Evolutionary conservation across 1,284 basidiomycete species (phyloP).

Genomic region (Phellopilus nigrolimitatus): DNA sequence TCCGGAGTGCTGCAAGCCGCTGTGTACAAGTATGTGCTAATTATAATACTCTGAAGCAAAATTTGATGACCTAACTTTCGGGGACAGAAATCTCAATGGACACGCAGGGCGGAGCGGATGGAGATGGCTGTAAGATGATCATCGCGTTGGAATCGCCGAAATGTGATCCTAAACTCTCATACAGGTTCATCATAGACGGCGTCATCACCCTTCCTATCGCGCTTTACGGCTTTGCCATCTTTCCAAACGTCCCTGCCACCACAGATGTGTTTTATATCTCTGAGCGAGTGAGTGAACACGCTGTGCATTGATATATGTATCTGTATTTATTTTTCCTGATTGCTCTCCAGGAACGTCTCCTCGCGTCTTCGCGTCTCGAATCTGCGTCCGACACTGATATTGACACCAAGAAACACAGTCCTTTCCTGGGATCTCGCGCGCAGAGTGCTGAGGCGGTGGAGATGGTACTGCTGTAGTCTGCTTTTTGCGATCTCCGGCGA

Average conservation of each 20-base stretch:
- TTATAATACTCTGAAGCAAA: neutral
- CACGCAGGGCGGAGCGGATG: slow-evolving; percentile 56
- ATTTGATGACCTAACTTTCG: slow-evolving; percentile 7
- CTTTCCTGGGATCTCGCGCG: slow-evolving; percentile 47
- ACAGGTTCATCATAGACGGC: slow-evolving; percentile 68
- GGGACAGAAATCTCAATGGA: slow-evolving; percentile 53
- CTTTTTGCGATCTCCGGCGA: slow-evolving; percentile 63
- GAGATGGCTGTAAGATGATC: slow-evolving; percentile 58
- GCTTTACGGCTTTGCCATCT: slow-evolving; percentile 66
- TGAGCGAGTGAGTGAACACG: slow-evolving; percentile 49
- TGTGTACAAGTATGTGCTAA: slow-evolving; percentile 45
- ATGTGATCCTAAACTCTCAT: neutral
- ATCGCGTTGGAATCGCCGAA: neutral
- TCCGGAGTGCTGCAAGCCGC: slow-evolving; percentile 68
- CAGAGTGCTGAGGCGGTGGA: slow-evolving; percentile 58
- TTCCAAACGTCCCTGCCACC: slow-evolving; percentile 66
- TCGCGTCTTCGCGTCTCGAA: slow-evolving; percentile 48
- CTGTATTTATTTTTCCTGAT: slow-evolving; percentile 12
- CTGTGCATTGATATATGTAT: slow-evolving; percentile 1
- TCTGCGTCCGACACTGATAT: slow-evolving; percentile 30
- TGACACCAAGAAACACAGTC: slow-evolving; percentile 28
- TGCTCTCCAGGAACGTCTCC: slow-evolving; percentile 43
- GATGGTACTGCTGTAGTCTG: slow-evolving; percentile 64
- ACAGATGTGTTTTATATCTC: slow-evolving; percentile 64
- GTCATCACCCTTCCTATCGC: slow-evolving; percentile 70